These are phyloP conservation scores for Pezicula neosporulosa DNA, from an alignment of 2,329 filamentous ascomycete species.

Conservation along the genomic window DNA sequence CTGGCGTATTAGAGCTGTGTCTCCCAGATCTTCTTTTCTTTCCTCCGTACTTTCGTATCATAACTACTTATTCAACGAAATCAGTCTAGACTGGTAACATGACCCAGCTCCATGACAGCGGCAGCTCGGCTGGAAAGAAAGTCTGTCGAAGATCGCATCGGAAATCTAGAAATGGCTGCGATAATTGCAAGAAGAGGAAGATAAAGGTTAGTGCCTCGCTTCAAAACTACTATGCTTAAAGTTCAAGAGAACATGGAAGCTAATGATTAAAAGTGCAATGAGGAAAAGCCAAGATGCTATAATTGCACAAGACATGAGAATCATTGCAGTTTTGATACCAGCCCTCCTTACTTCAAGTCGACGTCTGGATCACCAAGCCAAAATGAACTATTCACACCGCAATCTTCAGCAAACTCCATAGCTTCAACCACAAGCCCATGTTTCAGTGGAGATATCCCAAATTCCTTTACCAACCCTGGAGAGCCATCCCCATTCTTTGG, in stretches of 20 bases:
- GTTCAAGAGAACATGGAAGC: not conserved
- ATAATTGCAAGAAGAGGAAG: conserved; percentile 14
- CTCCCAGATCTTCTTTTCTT: too few relatives aligned
- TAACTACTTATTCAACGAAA: too few relatives aligned
- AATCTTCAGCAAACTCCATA: not conserved
- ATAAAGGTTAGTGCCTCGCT: conserved; percentile 7
- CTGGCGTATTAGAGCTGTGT: too few relatives aligned
- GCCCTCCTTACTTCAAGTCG: not conserved
- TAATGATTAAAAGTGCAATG: not conserved
- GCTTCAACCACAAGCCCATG: not conserved
- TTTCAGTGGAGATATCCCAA: not conserved
- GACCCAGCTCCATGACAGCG: too few relatives aligned
- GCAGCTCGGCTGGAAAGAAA: too few relatives aligned
- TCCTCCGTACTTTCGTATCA: too few relatives aligned
- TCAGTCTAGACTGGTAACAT: too few relatives aligned
- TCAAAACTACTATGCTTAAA: not conserved
- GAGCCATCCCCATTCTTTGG: not conserved
- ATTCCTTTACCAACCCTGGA: not conserved
- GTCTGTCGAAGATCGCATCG: not conserved
- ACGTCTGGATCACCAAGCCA: too few relatives aligned
- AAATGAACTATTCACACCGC: not conserved
- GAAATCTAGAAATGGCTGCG: not conserved
- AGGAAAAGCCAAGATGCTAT: not conserved
- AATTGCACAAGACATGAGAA: not conserved
- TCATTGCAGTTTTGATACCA: not conserved